A percentile compares a stretch with the other conserved stretches of the same genome.
phyloP scores from a whole-genome alignment of 75 land plant genomes.

The Pinus taeda region DNA sequence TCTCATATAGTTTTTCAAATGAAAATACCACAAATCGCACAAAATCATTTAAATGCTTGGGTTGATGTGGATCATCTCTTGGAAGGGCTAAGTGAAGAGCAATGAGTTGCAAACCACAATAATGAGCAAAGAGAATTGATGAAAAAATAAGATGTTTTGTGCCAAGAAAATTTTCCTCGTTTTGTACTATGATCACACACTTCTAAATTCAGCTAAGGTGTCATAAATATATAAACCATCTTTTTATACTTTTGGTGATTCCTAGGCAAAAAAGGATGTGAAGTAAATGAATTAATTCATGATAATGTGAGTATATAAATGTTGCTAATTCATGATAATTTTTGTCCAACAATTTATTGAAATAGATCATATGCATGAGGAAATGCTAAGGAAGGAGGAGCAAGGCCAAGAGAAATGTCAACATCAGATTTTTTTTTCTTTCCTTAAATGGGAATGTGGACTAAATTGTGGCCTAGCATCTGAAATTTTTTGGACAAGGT shows the following conservation, averaged over 20 bases:
- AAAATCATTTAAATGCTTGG: conserved; percentile 16
- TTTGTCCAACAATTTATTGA: no score
- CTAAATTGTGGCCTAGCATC: conserved; percentile 95
- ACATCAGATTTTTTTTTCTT: conserved; percentile 83
- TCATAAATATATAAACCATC: background rate
- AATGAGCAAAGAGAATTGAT: conserved; percentile 80
- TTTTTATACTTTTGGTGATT: background rate
- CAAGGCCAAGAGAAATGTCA: conserved; percentile 63
- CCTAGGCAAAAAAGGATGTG: background rate
- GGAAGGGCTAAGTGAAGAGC: conserved; percentile 46
- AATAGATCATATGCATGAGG: conserved; percentile 46
- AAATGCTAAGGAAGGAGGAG: conserved; percentile 64
- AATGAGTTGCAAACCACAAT: conserved; percentile 71
- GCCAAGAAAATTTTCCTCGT: conserved; percentile 87
- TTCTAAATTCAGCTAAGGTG: conserved; percentile 97
- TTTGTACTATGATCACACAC: conserved; percentile 9
- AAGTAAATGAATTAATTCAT: background rate
- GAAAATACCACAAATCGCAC: no score
- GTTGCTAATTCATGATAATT: no score
- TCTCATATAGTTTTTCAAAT: no score
- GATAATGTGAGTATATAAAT: no score
- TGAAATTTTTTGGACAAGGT: conserved; percentile 98
- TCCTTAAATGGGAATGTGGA: conserved; percentile 99
- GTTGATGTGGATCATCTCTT: no score
- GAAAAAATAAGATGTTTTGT: conserved; percentile 88